Evolutionary conservation across 495 filamentous ascomycete genomes (phyloP), one percentile per base, ranked within the genome.

Genomic region (Acidomyces sp.): DNA sequence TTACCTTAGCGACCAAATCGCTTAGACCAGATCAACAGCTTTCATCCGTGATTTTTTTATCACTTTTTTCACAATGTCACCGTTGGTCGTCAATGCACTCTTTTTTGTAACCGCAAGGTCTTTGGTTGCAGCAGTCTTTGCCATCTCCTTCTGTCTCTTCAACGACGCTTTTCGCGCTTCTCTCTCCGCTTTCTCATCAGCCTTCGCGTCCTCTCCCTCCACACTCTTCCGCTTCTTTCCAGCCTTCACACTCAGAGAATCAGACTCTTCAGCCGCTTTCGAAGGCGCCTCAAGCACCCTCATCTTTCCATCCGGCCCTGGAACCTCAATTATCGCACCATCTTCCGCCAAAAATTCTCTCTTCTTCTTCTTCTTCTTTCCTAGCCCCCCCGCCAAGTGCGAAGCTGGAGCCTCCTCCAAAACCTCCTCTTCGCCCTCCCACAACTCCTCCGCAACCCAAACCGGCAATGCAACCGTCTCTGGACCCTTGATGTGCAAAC

Each of bases 361-460:
- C 56, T 70, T 69, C 51, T 79, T 70, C 70, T 85, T 84, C 72
- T 78, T 83, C 43, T 63, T 64, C 58, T 61, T 36, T 46, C 38
- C 61, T 33, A 59, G 53, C 17, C 48, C 70, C n/a, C n/a, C n/a
- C n/a, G n/a, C n/a, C n/a, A n/a, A n/a, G n/a, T n/a, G n/a, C n/a
- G n/a, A n/a, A 17, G 50, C 35, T 38, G 41, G 49, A 16, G 45
- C 20, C 43, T 52, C 51, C 5, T 70, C 62, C 5, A 93, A 61
- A 4, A 95, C 78, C 59, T 93, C 82, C 16, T 61, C 66, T 48
- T 87, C 80, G 37, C 85, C 80, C 23, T 80, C 63, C 84, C 87
- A 97, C 37, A 97, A 62, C 65, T 96, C 82, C 53, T 78, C 74
- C 6, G 90, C 80, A 54, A 95, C 65, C 80, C 84, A 97, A 45